Evolutionary conservation across 2,329 filamentous ascomycete genomes (phyloP).

Genomic region (Pestalotiopsis fici): DNA sequence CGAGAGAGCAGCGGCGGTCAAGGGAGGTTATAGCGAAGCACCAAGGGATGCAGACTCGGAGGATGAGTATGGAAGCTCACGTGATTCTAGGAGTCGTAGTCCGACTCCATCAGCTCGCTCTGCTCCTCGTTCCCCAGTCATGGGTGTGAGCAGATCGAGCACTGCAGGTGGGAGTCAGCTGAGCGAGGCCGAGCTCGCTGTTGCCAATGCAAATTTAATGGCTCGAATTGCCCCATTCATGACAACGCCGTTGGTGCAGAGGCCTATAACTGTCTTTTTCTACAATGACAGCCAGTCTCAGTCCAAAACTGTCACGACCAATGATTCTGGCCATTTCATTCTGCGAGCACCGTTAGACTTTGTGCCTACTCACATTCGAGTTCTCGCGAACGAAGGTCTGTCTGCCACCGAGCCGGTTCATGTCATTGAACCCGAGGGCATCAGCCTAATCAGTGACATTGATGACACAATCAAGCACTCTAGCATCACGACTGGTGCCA

Average conservation of each 20-base stretch:
- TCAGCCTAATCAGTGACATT: constrained; percentile 95
- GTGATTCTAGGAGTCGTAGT: constrained; percentile 7
- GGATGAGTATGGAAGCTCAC: constrained; percentile 26
- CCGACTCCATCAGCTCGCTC: constrained; percentile 26
- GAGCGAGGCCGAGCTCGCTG: constrained; percentile 71
- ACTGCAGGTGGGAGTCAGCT: constrained; percentile 53
- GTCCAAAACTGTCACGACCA: constrained; percentile 81
- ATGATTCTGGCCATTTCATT: constrained; percentile 86
- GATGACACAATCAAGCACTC: constrained; percentile 98
- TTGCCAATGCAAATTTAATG: constrained; percentile 87
- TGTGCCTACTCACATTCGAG: constrained; percentile 83
- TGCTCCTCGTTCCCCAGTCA: constrained; percentile 43
- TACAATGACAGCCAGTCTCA: constrained; percentile 84
- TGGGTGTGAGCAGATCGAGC: constrained; percentile 38
- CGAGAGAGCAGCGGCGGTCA: constrained; percentile 70
- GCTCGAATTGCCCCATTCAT: constrained; percentile 86
- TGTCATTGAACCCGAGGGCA: constrained; percentile 74
- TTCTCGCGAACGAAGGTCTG: constrained; percentile 82
- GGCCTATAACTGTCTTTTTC: constrained; percentile 90
- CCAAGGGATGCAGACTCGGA: constrained; percentile 49
- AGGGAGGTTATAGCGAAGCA: constrained; percentile 73
- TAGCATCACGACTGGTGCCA: constrained; percentile 81
- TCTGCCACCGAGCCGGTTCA: constrained; percentile 78
- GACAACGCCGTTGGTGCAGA: constrained; percentile 75
- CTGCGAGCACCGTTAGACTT: constrained; percentile 83